A percentile compares a stretch with the other conserved stretches of the same genome.
phyloP scores from a whole-genome alignment of 2,329 filamentous ascomycete species.

The Byssochlamys sp. region DNA sequence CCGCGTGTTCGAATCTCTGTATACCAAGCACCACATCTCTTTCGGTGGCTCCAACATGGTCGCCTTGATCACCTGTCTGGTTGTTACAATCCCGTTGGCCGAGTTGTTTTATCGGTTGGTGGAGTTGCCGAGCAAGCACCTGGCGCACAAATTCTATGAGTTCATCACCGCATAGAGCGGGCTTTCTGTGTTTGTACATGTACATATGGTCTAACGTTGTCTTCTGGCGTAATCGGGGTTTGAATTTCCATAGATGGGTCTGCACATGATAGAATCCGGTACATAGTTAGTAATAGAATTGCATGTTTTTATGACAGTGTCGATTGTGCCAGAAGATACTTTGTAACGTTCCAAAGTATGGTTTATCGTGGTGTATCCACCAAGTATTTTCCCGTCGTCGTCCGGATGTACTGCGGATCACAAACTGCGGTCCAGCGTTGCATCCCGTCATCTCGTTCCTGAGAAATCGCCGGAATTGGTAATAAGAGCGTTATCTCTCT shows the following conservation, averaged over 20 bases:
- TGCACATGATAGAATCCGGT: not conserved
- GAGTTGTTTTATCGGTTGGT: not conserved
- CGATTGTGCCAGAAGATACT: not conserved
- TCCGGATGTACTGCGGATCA: not conserved
- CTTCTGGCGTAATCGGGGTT: not conserved
- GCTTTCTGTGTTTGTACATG: not conserved
- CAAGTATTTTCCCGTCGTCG: not conserved
- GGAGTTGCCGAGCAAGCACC: slow-evolving; percentile 1
- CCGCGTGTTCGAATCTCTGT: not conserved
- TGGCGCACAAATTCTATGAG: not conserved
- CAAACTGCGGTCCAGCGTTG: not conserved
- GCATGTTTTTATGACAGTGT: not conserved
- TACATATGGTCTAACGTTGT: not conserved
- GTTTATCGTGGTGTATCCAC: no score
- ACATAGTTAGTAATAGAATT: not conserved
- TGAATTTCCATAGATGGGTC: not conserved
- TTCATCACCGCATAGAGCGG: not conserved
- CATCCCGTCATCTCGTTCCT: not conserved
- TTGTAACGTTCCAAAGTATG: not conserved
- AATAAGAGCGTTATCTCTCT: not conserved
- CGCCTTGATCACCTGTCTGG: not conserved
- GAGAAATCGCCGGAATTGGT: not conserved
- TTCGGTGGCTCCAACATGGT: not conserved
- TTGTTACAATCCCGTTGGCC: not conserved
- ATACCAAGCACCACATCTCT: not conserved